Percentiles rank a stretch among this genome's conserved stretches.
These are phyloP conservation scores for Pythium rhizo-oryzae DNA, from an alignment of 352 stramenopile genomes.

Conservation along the genomic window DNA sequence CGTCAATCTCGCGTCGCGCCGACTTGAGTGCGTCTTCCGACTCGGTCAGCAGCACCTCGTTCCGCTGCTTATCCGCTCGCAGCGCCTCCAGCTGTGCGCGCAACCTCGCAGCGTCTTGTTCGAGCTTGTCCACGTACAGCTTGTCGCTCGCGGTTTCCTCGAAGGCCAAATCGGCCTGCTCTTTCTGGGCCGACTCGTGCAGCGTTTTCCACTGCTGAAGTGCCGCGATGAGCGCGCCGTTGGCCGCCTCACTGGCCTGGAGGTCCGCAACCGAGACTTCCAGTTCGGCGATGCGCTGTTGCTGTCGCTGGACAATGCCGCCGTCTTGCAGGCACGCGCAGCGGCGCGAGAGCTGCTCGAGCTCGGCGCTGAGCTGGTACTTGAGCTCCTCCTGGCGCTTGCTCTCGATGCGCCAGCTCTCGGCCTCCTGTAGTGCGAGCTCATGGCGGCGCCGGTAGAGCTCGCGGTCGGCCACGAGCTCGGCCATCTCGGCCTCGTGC, in stretches of 20 bases:
- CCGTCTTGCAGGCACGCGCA: constrained; percentile 39
- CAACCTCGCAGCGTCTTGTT: constrained; percentile 38
- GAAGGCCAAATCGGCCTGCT: constrained; percentile 25
- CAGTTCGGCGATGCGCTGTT: constrained; percentile 43
- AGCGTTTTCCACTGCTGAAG: constrained; percentile 50
- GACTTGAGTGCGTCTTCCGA: constrained; percentile 35
- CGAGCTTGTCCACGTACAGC: constrained; percentile 46
- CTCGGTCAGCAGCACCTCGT: constrained; percentile 11
- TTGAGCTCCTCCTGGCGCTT: constrained; percentile 66
- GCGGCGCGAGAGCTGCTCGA: constrained; percentile 54
- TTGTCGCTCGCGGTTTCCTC: constrained; percentile 45
- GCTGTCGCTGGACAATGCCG: constrained; percentile 25
- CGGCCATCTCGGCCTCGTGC: constrained; percentile 60
- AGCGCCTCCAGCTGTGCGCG: constrained; percentile 34
- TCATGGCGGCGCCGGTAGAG: constrained; percentile 62
- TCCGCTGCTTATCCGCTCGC: constrained; percentile 33
- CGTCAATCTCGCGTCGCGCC: constrained; percentile 41
- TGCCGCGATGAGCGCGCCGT: constrained; percentile 41
- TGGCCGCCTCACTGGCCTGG: constrained; percentile 37
- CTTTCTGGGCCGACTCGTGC: constrained; percentile 43
- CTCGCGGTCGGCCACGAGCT: constrained; percentile 66
- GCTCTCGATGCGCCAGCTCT: constrained; percentile 74
- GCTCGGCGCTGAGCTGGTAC: constrained; percentile 47
- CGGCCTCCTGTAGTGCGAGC: constrained; percentile 59
- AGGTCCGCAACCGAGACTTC: constrained; percentile 42